These are phyloP conservation scores for Graphilbum fragrans DNA, from an alignment of 2,329 filamentous ascomycete genomes.

Conservation along the genomic window DNA sequence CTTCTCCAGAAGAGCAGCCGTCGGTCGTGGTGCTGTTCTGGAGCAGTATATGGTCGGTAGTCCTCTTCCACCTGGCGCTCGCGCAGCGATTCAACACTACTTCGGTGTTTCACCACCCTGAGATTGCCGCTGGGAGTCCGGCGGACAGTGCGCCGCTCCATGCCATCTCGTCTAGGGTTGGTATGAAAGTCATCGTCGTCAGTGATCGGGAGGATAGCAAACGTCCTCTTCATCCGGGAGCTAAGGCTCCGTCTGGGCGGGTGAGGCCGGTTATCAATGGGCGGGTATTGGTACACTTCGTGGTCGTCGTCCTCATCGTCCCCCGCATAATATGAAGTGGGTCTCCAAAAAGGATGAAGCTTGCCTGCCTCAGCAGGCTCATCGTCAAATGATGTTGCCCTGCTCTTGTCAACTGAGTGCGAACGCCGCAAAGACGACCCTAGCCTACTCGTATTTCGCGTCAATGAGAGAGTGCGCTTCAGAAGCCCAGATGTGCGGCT, in stretches of 20 bases:
- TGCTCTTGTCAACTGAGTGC: slow-evolving; percentile 11
- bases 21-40: slow-evolving; percentile 11
- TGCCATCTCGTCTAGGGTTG: slow-evolving; percentile 16
- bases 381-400: slow-evolving; percentile 23
- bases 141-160: slow-evolving; percentile 45
- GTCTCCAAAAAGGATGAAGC: slow-evolving; percentile 50
- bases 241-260: slow-evolving; percentile 36
- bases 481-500: slow-evolving; percentile 31
- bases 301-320: slow-evolving; percentile 24
- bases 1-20: slow-evolving; percentile 12
- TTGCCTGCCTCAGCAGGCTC: slow-evolving; percentile 38
- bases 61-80: slow-evolving; percentile 11
- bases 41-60: slow-evolving; percentile 24
- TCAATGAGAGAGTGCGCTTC: slow-evolving; percentile 39
- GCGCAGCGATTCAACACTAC: slow-evolving; percentile 32
- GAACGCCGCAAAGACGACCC: slow-evolving; percentile 1
- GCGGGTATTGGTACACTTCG: slow-evolving; percentile 32
- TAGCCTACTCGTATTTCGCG: slow-evolving; percentile 13
- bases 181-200: slow-evolving; percentile 23
- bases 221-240: slow-evolving; percentile 42
- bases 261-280: slow-evolving; percentile 33
- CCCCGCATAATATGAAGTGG: slow-evolving; percentile 28
- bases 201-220: slow-evolving; percentile 45
- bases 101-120: slow-evolving; percentile 41
- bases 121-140: slow-evolving; percentile 48